phyloP scores from a whole-genome alignment of 1,284 basidiomycete species.

The Naganishia liquefaciens region DNA sequence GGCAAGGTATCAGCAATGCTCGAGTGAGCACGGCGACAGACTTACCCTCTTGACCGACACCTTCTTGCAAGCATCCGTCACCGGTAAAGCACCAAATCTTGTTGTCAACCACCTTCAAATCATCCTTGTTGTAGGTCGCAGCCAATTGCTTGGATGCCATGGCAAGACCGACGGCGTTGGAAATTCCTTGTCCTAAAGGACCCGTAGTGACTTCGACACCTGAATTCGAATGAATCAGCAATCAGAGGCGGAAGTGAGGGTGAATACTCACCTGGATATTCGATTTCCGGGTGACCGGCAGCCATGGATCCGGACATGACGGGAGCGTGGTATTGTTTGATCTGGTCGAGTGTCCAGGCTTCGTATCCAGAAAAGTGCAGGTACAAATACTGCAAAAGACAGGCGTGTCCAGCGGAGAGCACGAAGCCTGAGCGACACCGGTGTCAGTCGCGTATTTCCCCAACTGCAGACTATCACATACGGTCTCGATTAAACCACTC shows the following conservation, averaged over 20 bases:
- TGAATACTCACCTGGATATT: constrained; percentile 34
- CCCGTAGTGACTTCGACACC: constrained; percentile 78
- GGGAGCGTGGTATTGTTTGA: constrained; percentile 48
- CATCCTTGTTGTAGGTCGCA: constrained; percentile 46
- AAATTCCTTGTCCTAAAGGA: constrained; percentile 83
- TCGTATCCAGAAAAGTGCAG: constrained; percentile 51
- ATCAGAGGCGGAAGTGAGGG: no score
- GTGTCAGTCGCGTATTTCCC: neutral
- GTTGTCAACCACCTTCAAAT: constrained; percentile 41
- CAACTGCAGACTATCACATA: constrained; percentile 12
- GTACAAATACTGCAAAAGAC: constrained; percentile 51
- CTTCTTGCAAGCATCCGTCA: constrained; percentile 54
- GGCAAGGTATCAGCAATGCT: neutral
- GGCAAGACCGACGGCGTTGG: constrained; percentile 51
- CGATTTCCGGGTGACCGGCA: constrained; percentile 50
- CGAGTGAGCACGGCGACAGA: constrained; percentile 65
- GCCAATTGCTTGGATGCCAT: constrained; percentile 47
- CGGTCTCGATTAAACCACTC: constrained; percentile 40
- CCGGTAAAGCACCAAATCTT: constrained; percentile 53
- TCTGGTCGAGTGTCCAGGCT: constrained; percentile 48
- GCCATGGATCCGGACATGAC: constrained; percentile 41
- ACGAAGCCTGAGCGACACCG: constrained; percentile 42
- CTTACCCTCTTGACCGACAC: constrained; percentile 51
- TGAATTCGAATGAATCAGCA: no score
- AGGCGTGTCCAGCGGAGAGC: constrained; percentile 52